Percentiles rank a stretch among this genome's conserved stretches.
phyloP scores from a whole-genome alignment of 2,329 filamentous ascomycete genomes.

The Cladosporium sp. region DNA sequence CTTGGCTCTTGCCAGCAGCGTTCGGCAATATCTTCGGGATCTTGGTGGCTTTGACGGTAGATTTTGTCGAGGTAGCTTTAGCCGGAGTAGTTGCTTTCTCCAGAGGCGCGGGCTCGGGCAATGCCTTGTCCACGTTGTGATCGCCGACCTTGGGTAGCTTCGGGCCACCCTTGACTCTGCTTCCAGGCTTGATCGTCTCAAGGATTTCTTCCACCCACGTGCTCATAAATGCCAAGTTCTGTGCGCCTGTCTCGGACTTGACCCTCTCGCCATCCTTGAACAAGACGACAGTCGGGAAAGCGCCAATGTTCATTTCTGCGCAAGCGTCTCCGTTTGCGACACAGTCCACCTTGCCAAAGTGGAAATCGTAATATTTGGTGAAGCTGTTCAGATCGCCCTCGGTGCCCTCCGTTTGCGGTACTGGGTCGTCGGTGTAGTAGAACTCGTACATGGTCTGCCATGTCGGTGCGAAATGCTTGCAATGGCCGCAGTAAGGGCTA shows the following conservation, averaged over 20 bases:
- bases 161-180: slow-evolving; percentile 66
- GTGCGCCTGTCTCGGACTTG: slow-evolving; percentile 65
- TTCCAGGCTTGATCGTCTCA: slow-evolving; percentile 77
- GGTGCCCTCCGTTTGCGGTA: slow-evolving; percentile 52
- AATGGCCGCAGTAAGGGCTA: slow-evolving; percentile 64
- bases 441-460: slow-evolving; percentile 95
- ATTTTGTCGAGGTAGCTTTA: slow-evolving; percentile 42
- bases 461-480: slow-evolving; percentile 74
- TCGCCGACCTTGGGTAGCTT: slow-evolving; percentile 72
- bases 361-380: slow-evolving; percentile 81
- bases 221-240: slow-evolving; percentile 66
- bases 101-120: slow-evolving; percentile 31
- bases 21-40: slow-evolving; percentile 64
- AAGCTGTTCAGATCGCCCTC: slow-evolving; percentile 65
- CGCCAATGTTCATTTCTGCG: slow-evolving; percentile 62
- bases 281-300: slow-evolving; percentile 75
- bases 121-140: slow-evolving; percentile 46
- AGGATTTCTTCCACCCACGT: slow-evolving; percentile 73
- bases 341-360: slow-evolving; percentile 85
- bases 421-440: slow-evolving; percentile 83
- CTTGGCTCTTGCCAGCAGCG: slow-evolving; percentile 69
- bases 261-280: slow-evolving; percentile 75
- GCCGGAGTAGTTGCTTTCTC: slow-evolving; percentile 25
- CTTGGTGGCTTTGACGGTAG: slow-evolving; percentile 47
- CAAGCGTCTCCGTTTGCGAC: slow-evolving; percentile 80